A percentile compares a stretch with the other conserved stretches of the same genome.
Conservation (phyloP, 2,329 filamentous ascomycete genomes). For the Colletotrichum endophyticum region DNA sequence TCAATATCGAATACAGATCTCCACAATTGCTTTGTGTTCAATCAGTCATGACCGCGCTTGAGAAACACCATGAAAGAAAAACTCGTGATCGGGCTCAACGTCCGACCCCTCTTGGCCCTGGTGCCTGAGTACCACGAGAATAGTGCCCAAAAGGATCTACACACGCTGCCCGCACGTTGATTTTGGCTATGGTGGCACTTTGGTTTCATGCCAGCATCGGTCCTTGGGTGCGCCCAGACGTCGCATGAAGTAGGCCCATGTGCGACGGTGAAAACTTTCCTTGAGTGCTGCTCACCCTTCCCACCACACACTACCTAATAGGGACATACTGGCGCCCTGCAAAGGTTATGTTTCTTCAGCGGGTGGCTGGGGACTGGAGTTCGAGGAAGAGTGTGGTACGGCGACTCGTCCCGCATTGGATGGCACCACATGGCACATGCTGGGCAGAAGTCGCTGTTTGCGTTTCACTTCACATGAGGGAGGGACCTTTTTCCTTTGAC, state of each 20-base stretch:
- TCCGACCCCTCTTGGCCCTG: not conserved
- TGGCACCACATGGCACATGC: not conserved
- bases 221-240: not conserved
- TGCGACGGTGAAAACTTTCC: not conserved
- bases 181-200: not conserved
- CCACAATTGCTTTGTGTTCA: not conserved
- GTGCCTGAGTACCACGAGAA: not conserved
- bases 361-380: not conserved
- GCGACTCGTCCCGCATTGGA: not conserved
- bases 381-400: not conserved
- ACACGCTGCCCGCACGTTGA: not conserved
- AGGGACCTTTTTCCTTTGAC: not conserved
- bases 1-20: not conserved
- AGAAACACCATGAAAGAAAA: not conserved
- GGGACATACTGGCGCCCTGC: not conserved
- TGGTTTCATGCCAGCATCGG: not conserved
- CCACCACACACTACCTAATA: not conserved
- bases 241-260: not conserved
- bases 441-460: not conserved
- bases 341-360: not conserved
- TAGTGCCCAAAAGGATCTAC: not conserved
- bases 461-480: not conserved
- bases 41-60: not conserved
- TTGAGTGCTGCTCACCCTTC: not conserved
- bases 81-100: not conserved